A percentile compares a stretch with the other conserved stretches of the same genome.
Evolutionary conservation across 1,139 yeast species (phyloP).

Genomic region (Meyerozyma carpophila): DNA sequence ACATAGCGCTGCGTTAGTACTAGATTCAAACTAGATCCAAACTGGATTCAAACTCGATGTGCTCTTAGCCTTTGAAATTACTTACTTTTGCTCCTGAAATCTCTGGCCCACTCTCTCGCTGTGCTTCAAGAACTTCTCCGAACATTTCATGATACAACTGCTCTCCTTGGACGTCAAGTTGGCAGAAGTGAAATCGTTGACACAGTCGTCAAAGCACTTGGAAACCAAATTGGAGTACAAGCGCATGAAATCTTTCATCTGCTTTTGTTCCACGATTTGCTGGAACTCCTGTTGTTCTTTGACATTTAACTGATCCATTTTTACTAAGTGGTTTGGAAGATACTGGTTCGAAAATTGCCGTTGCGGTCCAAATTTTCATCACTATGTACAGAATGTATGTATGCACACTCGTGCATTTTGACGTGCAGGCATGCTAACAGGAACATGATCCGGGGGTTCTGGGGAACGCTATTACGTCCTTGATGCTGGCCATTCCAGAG

Average conservation of each 20-base stretch:
- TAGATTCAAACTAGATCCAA: background rate
- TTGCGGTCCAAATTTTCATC: constrained; percentile 1
- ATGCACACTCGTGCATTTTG: background rate
- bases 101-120: constrained; percentile 98
- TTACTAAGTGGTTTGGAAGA: constrained; percentile 5
- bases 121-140: constrained; percentile 96
- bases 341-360: background rate
- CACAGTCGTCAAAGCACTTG: constrained; percentile 96
- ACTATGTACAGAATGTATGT: constrained; percentile 1
- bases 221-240: constrained; percentile 90
- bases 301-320: constrained; percentile 77
- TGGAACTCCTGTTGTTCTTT: constrained; percentile 97
- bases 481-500: constrained; percentile 67
- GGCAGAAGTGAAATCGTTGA: constrained; percentile 93
- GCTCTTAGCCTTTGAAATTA: background rate
- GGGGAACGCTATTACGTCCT: constrained; percentile 87
- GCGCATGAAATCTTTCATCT: constrained; percentile 98
- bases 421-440: constrained; percentile 15
- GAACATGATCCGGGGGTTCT: constrained; percentile 32
- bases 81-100: constrained; percentile 89
- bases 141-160: constrained; percentile 82
- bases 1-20: constrained; percentile 38
- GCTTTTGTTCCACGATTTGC: constrained; percentile 92
- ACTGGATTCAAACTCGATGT: too few relatives aligned
- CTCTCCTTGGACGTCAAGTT: constrained; percentile 81